Base-by-base conservation (phyloP, 2,329 filamentous ascomycete species). In the Aspergillus texensis region DNA sequence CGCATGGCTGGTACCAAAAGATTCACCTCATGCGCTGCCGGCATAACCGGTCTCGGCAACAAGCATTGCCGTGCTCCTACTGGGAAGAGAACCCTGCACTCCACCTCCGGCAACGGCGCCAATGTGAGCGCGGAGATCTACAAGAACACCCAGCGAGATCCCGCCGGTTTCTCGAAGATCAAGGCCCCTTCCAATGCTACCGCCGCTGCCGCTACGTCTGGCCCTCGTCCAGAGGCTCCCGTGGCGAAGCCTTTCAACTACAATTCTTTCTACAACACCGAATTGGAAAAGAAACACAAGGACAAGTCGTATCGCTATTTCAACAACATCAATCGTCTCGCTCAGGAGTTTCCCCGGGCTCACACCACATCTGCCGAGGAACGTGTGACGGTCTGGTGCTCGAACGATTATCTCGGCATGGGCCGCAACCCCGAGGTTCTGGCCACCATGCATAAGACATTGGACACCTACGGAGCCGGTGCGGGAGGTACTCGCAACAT, bases 291-390 rank as follows among this genome's bases (percentile, higher is more conserved):
- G 87, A 99, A 99, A 84, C 95, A 97, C 86, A 94, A 96, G 85
- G 95, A 99, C 86, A 98, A 97, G 84, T 97, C 94, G 58, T 99
- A 99, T 84, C 92, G 95, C 75, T 98, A 98, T 84, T 99, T 99
- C 85, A 99, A 99, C 86, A 99, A 99, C 84, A 99, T 99, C 88
- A 99, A 99, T 77, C 93, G 95, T 41, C 86, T 99, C 65, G 95
- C 95, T 69, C 92, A 95, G 82, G 93, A 98, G 68, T 99, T 99
- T 67, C 95, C 95, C 34, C 92, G 91, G 68, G 95, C 95, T 53
- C 95, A 99, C 79, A 96, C 96, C 85, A 86, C 91, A 19, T 88
- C 85, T 63, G 87, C 88, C 74, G 89, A 94, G 64, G 93, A 97
- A 69, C 88, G 88, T 59, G 95, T 99, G 62, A 97, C 94, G 1